phyloP scores from a whole-genome alignment of 306 rosid species.

The Carpinus viminea region DNA sequence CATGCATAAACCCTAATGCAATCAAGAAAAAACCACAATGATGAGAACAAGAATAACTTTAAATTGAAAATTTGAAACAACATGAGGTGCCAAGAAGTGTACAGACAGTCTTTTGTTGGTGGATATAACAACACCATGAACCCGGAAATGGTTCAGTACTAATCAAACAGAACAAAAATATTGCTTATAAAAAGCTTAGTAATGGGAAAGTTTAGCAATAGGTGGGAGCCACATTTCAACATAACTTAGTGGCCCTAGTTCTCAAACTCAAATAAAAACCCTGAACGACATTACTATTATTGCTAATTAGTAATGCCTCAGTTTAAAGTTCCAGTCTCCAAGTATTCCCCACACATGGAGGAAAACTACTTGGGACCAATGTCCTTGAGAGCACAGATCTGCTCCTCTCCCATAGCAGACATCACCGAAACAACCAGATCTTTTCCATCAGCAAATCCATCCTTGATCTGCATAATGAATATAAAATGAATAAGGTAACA shows the following conservation, averaged over 20 bases:
- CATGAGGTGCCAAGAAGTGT: slow-evolving; percentile 13
- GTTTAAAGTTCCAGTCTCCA: slow-evolving; percentile 18
- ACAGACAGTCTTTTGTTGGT: slow-evolving; percentile 5
- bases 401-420: slow-evolving; percentile 99
- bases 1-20: background rate
- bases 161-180: slow-evolving; percentile 25
- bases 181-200: slow-evolving; percentile 27
- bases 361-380: slow-evolving; percentile 75
- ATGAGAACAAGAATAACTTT: background rate
- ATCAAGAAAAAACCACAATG: background rate
- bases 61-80: background rate
- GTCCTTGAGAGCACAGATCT: slow-evolving; percentile 86
- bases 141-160: slow-evolving; percentile 22
- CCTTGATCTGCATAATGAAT: slow-evolving; percentile 72
- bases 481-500: slow-evolving; percentile 2
- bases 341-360: slow-evolving; percentile 19
- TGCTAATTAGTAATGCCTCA: background rate
- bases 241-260: slow-evolving; percentile 27
- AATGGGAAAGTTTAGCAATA: slow-evolving; percentile 25
- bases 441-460: slow-evolving; percentile 84
- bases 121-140: slow-evolving; percentile 30
- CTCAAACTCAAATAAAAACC: slow-evolving; percentile 35
- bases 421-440: slow-evolving; percentile 88
- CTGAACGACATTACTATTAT: slow-evolving; percentile 19
- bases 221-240: slow-evolving; percentile 34